Evolutionary conservation across 1,284 basidiomycete genomes (phyloP), one percentile per base, ranked within the genome.

Genomic region (Sanghuangporus sanghuang): DNA sequence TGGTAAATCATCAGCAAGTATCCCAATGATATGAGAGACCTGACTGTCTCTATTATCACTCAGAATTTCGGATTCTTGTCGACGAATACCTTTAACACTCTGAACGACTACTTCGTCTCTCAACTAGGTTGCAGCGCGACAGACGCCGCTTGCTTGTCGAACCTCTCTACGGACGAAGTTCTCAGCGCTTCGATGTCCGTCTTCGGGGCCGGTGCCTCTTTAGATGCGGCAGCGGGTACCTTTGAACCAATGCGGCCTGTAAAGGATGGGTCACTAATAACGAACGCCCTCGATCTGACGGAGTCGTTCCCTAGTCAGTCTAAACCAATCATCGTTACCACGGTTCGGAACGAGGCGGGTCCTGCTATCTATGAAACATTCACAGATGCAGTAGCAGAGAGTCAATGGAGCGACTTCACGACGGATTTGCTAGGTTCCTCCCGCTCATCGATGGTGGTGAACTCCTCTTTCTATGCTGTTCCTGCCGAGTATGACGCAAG

Each of bases 11-110:
- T 16, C 46, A 57, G 18, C 48, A n/a, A 18, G 35, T 50, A 18
- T 21, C 38, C 35, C 6, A 38, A 21, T 27, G 44, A 62, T 48
- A 16, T 38, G 12, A 21, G 21, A 18, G 14, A n/a, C 39, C 27
- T 52, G 14, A 52, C 8, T 27, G 48, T 49, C 23, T 52, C 21
- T 9, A 8, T 12, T 21, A n/a, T 23, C 16, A 36, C 16, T 38
- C 16, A 92, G 90, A 81, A 88, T 71, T 93, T 85, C 68, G 89
- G 89, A 6, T 89, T 94, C 72, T 77, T 90, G 2, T 77, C 83
- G 2, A 68, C 78, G 0, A 68, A 72, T 3, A 84, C 83, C 6
- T 89, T 90, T 49, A 69, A 77, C 40, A 75, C 75, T 0, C 73
- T 95, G 35, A 84, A 85, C 62, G 72, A 72, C 49, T 73, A 75